Conservation (phyloP, 1,139 yeast genomes). For the Candida albicans region DNA sequence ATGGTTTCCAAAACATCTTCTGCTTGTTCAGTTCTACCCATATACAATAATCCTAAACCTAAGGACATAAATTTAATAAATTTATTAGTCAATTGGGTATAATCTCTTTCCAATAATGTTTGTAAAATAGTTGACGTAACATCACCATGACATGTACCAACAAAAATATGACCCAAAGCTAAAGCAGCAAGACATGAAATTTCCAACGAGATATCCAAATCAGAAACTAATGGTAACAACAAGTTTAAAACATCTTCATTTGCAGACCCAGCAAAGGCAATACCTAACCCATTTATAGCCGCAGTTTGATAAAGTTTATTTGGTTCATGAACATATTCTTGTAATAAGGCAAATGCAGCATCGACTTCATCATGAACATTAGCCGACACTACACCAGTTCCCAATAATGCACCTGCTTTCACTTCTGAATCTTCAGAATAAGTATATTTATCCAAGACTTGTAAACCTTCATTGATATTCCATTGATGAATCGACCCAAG, state of each 20-base stretch:
- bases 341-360: slow-evolving; percentile 82
- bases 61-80: slow-evolving; percentile 90
- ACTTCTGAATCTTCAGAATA: slow-evolving; percentile 85
- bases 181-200: slow-evolving; percentile 84
- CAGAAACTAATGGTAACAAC: slow-evolving; percentile 85
- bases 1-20: slow-evolving; percentile 94
- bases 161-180: slow-evolving; percentile 91
- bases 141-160: slow-evolving; percentile 95
- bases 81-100: slow-evolving; percentile 73
- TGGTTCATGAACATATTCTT: slow-evolving; percentile 66
- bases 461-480: slow-evolving; percentile 89
- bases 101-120: slow-evolving; percentile 83
- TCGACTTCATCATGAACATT: slow-evolving; percentile 97
- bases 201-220: slow-evolving; percentile 71
- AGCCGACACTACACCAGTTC: slow-evolving; percentile 91
- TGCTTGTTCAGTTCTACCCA: slow-evolving; percentile 93
- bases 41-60: slow-evolving; percentile 87
- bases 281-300: slow-evolving; percentile 87
- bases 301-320: slow-evolving; percentile 64
- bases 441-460: slow-evolving; percentile 82
- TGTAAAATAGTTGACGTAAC: slow-evolving; percentile 88
- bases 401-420: slow-evolving; percentile 95
- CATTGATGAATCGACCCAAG: slow-evolving; percentile 89
- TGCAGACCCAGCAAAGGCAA: slow-evolving; percentile 93
- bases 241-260: slow-evolving; percentile 80